These are phyloP conservation scores for Plectranthus barbatus DNA, from an alignment of 257 asterid genomes.

Conservation along the genomic window DNA sequence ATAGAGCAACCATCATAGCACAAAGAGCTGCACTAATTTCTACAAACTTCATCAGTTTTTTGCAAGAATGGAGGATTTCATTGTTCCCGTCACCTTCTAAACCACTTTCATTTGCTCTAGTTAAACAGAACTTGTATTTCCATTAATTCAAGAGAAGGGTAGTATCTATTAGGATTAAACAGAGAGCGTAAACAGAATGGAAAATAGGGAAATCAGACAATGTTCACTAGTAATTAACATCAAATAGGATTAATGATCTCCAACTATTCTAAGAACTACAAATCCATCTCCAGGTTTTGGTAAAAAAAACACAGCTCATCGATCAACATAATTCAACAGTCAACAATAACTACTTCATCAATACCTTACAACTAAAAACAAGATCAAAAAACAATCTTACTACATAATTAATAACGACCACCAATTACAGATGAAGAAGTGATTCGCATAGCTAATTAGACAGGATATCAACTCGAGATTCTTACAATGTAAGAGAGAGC, in stretches of 20 bases:
- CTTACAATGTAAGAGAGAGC: constrained; percentile 92
- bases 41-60: not conserved
- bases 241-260: constrained; percentile 6
- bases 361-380: not conserved
- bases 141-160: not conserved
- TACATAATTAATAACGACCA: constrained; percentile 6
- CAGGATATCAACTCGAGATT: not conserved
- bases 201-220: not conserved
- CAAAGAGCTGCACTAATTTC: not conserved
- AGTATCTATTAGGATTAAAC: not conserved
- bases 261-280: constrained; percentile 8
- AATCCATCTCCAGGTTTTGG: not conserved
- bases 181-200: constrained; percentile 11
- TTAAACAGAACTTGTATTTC: not conserved
- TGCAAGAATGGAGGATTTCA: constrained; percentile 7
- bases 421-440: constrained; percentile 6
- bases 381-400: constrained; percentile 18
- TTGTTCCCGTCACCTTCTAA: not conserved
- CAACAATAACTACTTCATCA: constrained; percentile 4
- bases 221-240: constrained; percentile 12
- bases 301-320: constrained; percentile 13
- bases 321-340: not conserved
- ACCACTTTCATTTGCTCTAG: constrained; percentile 1
- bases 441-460: not conserved
- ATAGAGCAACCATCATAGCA: constrained; percentile 10